Conservation (phyloP, 441 rosid genomes). For the Pelargonium citronellum region DNA sequence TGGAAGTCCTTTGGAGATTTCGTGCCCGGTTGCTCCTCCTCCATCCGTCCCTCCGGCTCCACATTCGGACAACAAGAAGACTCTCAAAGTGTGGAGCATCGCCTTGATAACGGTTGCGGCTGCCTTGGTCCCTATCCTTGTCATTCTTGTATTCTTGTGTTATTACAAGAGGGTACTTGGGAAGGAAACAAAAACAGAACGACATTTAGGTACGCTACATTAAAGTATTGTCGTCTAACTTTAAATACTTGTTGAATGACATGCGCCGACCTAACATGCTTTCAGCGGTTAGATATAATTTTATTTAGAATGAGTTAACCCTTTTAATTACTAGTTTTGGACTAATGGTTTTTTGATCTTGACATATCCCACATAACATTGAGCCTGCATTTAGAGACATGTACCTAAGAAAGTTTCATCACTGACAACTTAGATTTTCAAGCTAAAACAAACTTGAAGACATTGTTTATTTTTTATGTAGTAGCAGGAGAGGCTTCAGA, state of each 20-base stretch:
- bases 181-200: conserved; percentile 15
- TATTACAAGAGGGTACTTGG: conserved; percentile 23
- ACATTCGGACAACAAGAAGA: conserved; percentile 14
- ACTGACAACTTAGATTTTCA: neutral
- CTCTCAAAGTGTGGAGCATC: conserved; percentile 23
- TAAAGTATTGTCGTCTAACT: neutral
- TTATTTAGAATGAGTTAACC: no score
- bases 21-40: conserved; percentile 28
- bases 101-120: conserved; percentile 33
- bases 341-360: no score
- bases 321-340: no score
- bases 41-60: conserved; percentile 17
- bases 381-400: no score
- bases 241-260: neutral
- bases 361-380: no score
- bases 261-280: neutral
- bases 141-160: conserved; percentile 26
- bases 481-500: conserved; percentile 17
- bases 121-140: conserved; percentile 25
- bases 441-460: neutral
- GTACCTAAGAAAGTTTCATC: neutral
- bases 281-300: no score
- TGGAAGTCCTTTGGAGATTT: conserved; percentile 31
- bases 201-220: conserved; percentile 21
- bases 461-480: neutral